phyloP scores from a whole-genome alignment of 2,329 filamentous ascomycete genomes.

The Alternaria postmessia region DNA sequence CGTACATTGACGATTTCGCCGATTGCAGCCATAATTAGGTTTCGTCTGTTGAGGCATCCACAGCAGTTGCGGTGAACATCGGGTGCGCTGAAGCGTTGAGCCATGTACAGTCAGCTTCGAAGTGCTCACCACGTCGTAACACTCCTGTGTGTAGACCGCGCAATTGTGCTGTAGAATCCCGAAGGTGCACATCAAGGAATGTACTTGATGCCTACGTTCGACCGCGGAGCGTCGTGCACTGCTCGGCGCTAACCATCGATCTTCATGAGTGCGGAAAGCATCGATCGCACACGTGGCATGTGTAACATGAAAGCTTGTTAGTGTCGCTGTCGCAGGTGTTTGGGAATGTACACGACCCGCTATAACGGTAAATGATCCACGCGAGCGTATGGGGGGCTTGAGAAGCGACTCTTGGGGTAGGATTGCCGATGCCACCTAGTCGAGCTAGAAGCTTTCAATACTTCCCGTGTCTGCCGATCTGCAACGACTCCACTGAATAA shows the following conservation, averaged over 20 bases:
- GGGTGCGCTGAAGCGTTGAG: not conserved
- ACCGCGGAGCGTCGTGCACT: not conserved
- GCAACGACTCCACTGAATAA: not conserved
- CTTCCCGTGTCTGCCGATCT: constrained; percentile 5
- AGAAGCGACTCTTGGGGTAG: constrained; percentile 3
- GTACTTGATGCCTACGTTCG: not conserved
- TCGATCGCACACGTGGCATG: constrained; percentile 7
- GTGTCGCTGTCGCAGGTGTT: not conserved
- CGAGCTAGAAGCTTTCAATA: not conserved
- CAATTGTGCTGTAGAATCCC: not conserved
- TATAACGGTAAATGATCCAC: constrained; percentile 6
- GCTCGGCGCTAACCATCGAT: not conserved
- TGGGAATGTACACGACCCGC: not conserved
- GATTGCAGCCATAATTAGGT: constrained; percentile 1
- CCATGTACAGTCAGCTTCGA: not conserved
- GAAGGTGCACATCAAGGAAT: not conserved
- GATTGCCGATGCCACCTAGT: not conserved
- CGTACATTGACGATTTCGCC: not conserved
- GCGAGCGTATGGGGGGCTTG: not conserved
- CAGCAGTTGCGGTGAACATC: not conserved
- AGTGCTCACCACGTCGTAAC: not conserved
- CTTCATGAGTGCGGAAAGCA: not conserved
- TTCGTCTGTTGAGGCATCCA: not conserved
- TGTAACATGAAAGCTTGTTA: constrained; percentile 3
- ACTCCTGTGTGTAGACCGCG: not conserved